Base-by-base conservation (phyloP, 1,284 basidiomycete genomes). In the Cutaneotrichosporon cyanovorans region DNA sequence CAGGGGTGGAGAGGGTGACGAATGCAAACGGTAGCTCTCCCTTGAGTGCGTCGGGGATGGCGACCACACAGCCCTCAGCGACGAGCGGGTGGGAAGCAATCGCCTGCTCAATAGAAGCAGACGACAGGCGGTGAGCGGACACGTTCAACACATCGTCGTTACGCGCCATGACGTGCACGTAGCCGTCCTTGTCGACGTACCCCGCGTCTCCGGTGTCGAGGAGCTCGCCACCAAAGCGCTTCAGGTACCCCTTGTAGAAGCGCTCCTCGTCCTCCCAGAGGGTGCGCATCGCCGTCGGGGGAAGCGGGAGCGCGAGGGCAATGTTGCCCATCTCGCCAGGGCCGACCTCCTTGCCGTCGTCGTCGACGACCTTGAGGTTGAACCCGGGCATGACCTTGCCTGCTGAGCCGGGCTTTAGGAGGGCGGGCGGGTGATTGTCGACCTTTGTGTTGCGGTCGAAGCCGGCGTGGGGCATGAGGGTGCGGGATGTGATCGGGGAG, bases 111-210 rank as follows among this genome's bases (percentile, higher is more conserved):
- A 96, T 91, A 73, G 95, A 92, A 40, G 91, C 89, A 0, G 91
- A 95, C 36, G 87, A 90, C 46, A 96, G 77, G 63, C 92, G 84
- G 71, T 96, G 91, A 2, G 92, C 92, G 35, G 90, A 91, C 30
- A 91, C 88, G 69, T 61, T 61, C 51, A 61, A 56, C 28, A 61
- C 59, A 47, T 61, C 90, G 71, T 96, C 91, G 42, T 95, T 81
- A 60, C 91, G 84, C 38, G 91, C 90, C 73, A 89, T 90, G 73
- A 96, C 93, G 87, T 87, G 90, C 65, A 88, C 89, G 74, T 96
- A 96, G 10, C 91, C 91, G 61, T 96, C 82, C 64, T 86, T 80
- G 68, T 96, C 92, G 37, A 90, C 80, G 36, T 83, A 84, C 21
- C 89, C 91, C 45, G 91, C 91, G 62, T 96, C 92, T 22, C 92